Base-by-base conservation (phyloP, 176 grass and related monocot genomes). In the Paspalum notatum region DNA sequence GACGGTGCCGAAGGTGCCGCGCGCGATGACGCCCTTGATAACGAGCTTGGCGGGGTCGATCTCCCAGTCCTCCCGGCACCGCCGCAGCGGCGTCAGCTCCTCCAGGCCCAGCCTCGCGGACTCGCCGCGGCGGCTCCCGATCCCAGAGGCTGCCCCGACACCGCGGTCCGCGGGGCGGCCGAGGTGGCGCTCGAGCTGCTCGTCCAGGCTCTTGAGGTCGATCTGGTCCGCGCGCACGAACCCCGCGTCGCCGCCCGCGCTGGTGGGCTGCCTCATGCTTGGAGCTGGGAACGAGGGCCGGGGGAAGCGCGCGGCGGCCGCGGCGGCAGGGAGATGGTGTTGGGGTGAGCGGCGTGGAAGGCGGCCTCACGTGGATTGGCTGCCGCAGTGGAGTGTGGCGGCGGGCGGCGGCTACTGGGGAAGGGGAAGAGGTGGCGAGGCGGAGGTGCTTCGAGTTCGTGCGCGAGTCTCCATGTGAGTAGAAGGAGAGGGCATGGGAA, bases 181-280 rank as follows among this genome's bases (percentile, higher is more conserved):
- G 43, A 99, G 86, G 80, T 99, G 92, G 84, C 92, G 91, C 83
- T 95, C 96, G 38, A 97, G 79, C 68, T 97, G 95, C 87, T 97
- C 95, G 87, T 97, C 95, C 58, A 97, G 76, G 83, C 85, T 97
- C 92, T 94, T 97, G 62, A 97, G 88, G 69, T 97, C 95, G 82
- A 97, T 97, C 82, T 97, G 91, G 79, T 97, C 95, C 2, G 95
- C 95, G 81, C 95, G 76, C 67, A 97, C 85, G 67, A 97, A 97
- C 62, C 91, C 91, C 66, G 79, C 67, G 38, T 37, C 85, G 32
- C 86, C 81, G 42, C 65, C 65, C 22, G 72, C 78, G 83, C 74
- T 52, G 67, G 85, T 48, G 65, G 90, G 64, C 89, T 82, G 79
- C 92, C 92, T 89, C 84, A 99, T 78, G 84, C 40, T 93, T 90